These are phyloP conservation scores for Zopfia rhizophila DNA, from an alignment of 2,329 filamentous ascomycete species.

Conservation along the genomic window DNA sequence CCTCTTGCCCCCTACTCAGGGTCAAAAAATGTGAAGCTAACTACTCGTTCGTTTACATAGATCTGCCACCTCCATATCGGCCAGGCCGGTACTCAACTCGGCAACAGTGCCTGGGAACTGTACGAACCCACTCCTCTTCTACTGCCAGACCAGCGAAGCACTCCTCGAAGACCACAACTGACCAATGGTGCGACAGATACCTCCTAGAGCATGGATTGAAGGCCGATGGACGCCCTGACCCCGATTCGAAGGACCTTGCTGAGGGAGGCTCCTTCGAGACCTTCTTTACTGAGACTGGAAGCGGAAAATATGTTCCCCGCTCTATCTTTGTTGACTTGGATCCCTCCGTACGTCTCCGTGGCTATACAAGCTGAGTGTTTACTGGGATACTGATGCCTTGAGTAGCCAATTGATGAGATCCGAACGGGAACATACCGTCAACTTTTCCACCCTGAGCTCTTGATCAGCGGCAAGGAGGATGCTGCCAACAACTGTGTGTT, in stretches of 20 bases:
- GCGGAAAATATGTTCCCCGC: constrained; percentile 76
- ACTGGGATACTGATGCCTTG: constrained; percentile 25
- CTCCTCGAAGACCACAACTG: constrained; percentile 28
- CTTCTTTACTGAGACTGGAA: constrained; percentile 78
- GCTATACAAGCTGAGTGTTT: constrained; percentile 1
- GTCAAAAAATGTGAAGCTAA: constrained; percentile 5
- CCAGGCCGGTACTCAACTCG: constrained; percentile 78
- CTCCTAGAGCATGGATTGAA: constrained; percentile 77
- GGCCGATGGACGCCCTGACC: constrained; percentile 71
- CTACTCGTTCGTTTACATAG: constrained; percentile 51
- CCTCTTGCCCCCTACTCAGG: constrained; percentile 10
- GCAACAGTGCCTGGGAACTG: constrained; percentile 81
- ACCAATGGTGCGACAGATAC: constrained; percentile 63
- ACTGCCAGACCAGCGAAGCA: constrained; percentile 6
- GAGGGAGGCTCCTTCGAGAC: constrained; percentile 75
- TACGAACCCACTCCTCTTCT: constrained; percentile 58
- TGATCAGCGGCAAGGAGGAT: constrained; percentile 80
- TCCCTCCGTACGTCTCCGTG: constrained; percentile 64
- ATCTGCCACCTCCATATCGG: constrained; percentile 75
- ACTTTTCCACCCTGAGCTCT: constrained; percentile 77
- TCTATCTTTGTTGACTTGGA: constrained; percentile 79
- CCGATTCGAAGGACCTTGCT: constrained; percentile 67
- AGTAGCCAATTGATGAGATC: constrained; percentile 75
- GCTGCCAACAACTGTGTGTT: constrained; percentile 76
- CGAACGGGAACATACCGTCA: constrained; percentile 74